Evolutionary conservation across 1,284 basidiomycete species (phyloP).

Genomic region (Boletellus deceptivus): DNA sequence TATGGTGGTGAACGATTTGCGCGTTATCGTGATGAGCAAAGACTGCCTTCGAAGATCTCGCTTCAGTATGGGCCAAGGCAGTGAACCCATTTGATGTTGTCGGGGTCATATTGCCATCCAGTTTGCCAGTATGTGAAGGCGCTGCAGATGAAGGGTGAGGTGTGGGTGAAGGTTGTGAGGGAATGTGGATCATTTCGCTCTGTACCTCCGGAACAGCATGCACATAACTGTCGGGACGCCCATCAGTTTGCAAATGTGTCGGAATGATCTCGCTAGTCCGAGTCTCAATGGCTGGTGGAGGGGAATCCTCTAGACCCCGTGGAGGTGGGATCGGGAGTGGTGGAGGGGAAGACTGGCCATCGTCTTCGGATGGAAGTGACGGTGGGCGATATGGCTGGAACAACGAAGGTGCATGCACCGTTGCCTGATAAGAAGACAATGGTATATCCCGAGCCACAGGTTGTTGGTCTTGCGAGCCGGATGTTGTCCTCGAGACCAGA

Average conservation of each 20-base stretch:
- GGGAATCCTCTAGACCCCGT: constrained; percentile 24
- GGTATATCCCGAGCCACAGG: constrained; percentile 7
- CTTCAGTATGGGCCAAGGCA: constrained; percentile 6
- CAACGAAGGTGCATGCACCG: constrained; percentile 21
- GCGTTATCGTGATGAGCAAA: constrained; percentile 5
- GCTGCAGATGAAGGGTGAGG: constrained; percentile 1
- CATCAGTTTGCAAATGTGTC: constrained; percentile 16
- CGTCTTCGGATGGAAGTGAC: constrained; percentile 18
- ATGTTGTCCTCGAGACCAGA: constrained; percentile 24
- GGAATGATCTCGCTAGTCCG: constrained; percentile 29
- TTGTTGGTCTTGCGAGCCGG: constrained; percentile 26
- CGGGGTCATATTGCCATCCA: constrained; percentile 1
- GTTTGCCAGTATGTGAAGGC: constrained; percentile 1
- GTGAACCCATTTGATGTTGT: neutral
- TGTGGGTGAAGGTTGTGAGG: constrained; percentile 7
- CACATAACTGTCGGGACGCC: neutral
- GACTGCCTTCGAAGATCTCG: constrained; percentile 1
- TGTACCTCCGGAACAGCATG: constrained; percentile 16
- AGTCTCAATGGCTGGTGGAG: constrained; percentile 20
- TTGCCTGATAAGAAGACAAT: constrained; percentile 18
- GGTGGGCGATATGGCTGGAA: constrained; percentile 29
- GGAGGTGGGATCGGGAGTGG: constrained; percentile 32
- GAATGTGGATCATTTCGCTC: constrained; percentile 28
- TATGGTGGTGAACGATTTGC: constrained; percentile 13
- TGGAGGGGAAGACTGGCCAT: constrained; percentile 28